phyloP scores from a whole-genome alignment of 805 yeast species.

The Yamadazyma nakazawae region DNA sequence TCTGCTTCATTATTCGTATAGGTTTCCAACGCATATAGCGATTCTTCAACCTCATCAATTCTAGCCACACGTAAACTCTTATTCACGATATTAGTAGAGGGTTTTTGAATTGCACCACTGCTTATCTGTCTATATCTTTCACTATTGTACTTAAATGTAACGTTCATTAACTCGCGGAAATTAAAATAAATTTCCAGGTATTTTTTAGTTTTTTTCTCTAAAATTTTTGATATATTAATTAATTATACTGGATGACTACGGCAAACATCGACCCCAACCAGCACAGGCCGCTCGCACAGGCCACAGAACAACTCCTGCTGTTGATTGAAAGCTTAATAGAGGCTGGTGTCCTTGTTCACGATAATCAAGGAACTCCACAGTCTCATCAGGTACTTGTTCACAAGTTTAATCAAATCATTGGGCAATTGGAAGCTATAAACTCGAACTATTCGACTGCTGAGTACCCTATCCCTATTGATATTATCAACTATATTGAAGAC shows the following conservation, averaged over 20 bases:
- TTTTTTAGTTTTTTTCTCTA: not conserved
- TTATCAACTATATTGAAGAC: conserved; percentile 88
- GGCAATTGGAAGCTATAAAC: conserved; percentile 34
- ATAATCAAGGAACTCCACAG: conserved; percentile 84
- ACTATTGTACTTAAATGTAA: conserved; percentile 4
- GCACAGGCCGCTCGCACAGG: conserved; percentile 27
- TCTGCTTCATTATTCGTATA: conserved; percentile 9
- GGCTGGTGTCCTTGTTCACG: conserved; percentile 88
- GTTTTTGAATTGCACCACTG: not conserved
- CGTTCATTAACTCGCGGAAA: conserved; percentile 6
- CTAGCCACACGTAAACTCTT: not conserved
- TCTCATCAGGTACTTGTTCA: conserved; percentile 51
- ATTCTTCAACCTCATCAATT: conserved; percentile 1
- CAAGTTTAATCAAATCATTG: conserved; percentile 40
- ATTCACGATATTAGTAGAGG: not conserved
- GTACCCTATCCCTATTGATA: conserved; percentile 70
- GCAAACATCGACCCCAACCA: conserved; percentile 19
- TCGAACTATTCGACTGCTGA: conserved; percentile 31
- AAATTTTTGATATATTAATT: not conserved
- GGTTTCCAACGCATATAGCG: conserved; percentile 6
- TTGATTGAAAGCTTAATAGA: conserved; percentile 75
- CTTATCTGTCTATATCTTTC: not conserved
- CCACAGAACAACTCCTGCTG: conserved; percentile 29
- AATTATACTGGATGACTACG: conserved; percentile 28
- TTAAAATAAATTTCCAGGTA: not conserved